These are phyloP conservation scores for Cyclotella sp. DNA, from an alignment of 108 stramenopile species.

Conservation along the genomic window DNA sequence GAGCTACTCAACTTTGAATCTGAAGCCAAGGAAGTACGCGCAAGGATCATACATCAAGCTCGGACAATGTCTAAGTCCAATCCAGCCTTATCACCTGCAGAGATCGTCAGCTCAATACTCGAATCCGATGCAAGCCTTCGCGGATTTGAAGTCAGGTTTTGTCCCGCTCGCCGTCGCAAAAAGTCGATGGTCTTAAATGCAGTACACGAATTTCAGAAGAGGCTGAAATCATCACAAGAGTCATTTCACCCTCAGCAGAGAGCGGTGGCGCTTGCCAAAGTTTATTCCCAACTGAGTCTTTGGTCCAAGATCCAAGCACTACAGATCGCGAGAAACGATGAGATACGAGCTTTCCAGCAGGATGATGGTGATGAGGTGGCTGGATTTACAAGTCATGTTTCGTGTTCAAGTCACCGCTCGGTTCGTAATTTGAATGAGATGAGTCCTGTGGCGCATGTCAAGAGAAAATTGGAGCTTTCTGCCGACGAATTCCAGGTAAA, in stretches of 20 bases:
- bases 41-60: no score
- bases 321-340: not conserved
- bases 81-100: not conserved
- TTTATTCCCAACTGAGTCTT: not conserved
- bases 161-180: not conserved
- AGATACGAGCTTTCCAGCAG: no score
- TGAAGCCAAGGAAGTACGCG: not conserved
- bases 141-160: no score
- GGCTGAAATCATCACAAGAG: not conserved
- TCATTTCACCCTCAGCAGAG: not conserved
- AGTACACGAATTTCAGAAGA: not conserved
- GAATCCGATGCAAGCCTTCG: slow-evolving; percentile 6
- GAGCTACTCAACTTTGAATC: not conserved
- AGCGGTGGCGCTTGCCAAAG: not conserved
- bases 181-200: slow-evolving; percentile 1
- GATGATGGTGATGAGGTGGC: no score
- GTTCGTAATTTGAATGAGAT: no score
- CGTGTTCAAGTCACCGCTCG: no score
- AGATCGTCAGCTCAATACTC: not conserved
- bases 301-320: not conserved
- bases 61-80: no score
- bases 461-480: no score
- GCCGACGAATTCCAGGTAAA: no score
- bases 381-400: no score
- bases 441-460: no score